phyloP scores from a whole-genome alignment of 805 yeast genomes.

The Ogataea neopini region DNA sequence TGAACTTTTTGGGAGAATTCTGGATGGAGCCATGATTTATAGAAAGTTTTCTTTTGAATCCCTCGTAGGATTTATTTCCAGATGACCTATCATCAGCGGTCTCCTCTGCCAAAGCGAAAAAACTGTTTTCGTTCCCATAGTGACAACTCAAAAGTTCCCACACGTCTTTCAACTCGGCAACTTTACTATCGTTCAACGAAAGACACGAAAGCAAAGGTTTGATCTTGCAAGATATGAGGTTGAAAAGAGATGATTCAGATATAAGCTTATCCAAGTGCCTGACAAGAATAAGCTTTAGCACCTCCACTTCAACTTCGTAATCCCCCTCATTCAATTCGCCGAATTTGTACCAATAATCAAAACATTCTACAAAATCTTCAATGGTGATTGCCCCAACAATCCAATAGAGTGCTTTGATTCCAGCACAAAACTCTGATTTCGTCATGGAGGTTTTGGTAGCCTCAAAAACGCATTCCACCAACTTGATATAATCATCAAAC shows the following conservation, averaged over 20 bases:
- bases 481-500: conserved; percentile 9
- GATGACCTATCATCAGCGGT: neutral
- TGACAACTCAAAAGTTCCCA: conserved; percentile 20
- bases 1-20: conserved; percentile 15
- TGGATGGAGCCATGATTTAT: conserved; percentile 5
- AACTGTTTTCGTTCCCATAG: conserved; percentile 21
- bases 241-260: conserved; percentile 8
- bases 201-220: conserved; percentile 13
- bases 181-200: conserved; percentile 7
- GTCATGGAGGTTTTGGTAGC: conserved; percentile 12
- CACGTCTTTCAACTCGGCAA: conserved; percentile 19
- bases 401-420: conserved; percentile 14
- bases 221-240: conserved; percentile 11
- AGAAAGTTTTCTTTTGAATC: conserved; percentile 17
- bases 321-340: conserved; percentile 5
- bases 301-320: conserved; percentile 17
- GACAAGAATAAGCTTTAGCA: conserved; percentile 19
- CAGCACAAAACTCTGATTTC: conserved; percentile 15
- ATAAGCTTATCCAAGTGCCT: conserved; percentile 11
- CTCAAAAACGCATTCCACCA: conserved; percentile 16
- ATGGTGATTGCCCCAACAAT: conserved; percentile 19
- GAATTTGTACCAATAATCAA: conserved; percentile 15
- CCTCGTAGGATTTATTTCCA: conserved; percentile 6
- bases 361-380: conserved; percentile 21
- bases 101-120: neutral